These are phyloP conservation scores for Lodderomyces elongisporus DNA, from an alignment of 1,139 yeast genomes.

Conservation along the genomic window DNA sequence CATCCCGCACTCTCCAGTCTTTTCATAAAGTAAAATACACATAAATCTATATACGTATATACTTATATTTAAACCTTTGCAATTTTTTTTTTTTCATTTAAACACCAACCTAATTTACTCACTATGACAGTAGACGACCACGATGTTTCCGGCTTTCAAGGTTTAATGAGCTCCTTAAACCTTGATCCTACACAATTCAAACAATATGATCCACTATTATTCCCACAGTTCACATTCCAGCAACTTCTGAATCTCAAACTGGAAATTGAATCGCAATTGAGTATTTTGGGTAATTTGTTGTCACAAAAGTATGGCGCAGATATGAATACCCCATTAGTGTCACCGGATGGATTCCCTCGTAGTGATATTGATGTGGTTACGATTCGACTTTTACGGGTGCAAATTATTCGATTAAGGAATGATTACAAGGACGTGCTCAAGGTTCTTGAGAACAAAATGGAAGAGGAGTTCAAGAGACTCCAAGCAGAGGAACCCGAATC, in stretches of 20 bases:
- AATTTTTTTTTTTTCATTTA: too few species aligned
- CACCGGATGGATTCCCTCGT: conserved; percentile 80
- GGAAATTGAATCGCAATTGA: conserved; percentile 31
- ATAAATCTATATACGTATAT: too few species aligned
- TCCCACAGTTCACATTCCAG: conserved; percentile 19
- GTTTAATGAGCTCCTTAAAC: conserved; percentile 38
- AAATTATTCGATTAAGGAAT: conserved; percentile 62
- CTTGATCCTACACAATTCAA: conserved; percentile 25
- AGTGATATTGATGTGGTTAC: conserved; percentile 76
- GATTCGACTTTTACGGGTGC: conserved; percentile 55
- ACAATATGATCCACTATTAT: conserved; percentile 16
- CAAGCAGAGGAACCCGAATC: conserved; percentile 3
- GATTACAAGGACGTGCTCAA: conserved; percentile 53
- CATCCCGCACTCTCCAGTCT: too few species aligned
- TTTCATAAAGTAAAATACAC: too few species aligned
- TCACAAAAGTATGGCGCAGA: conserved; percentile 36
- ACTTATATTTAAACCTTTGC: too few species aligned
- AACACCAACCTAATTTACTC: too few species aligned
- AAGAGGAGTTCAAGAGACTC: conserved; percentile 30
- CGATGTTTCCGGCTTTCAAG: conserved; percentile 28
- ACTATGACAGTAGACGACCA: conserved; percentile 14
- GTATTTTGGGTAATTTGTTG: conserved; percentile 29
- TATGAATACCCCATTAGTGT: conserved; percentile 62
- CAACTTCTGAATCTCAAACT: conserved; percentile 27
- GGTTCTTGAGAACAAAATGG: conserved; percentile 44